Evolutionary conservation across 148 eudicot species (phyloP).

Genomic region (Tetragonia tetragonoides): DNA sequence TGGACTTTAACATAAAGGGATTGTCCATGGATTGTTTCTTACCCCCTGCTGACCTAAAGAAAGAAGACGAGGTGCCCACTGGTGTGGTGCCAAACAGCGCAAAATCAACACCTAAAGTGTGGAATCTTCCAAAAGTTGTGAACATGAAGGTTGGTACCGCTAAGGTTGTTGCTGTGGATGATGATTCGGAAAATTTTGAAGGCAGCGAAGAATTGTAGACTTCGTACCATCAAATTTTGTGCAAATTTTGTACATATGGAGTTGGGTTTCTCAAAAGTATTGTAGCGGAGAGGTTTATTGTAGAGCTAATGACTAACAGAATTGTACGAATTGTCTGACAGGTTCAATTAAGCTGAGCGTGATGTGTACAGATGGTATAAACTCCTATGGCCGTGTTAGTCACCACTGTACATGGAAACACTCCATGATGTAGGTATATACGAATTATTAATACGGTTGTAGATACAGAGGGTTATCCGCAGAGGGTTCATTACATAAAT

Average conservation of each 20-base stretch:
- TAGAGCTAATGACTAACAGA: neutral
- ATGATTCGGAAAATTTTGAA: neutral
- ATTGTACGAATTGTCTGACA: neutral
- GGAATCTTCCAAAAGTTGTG: neutral
- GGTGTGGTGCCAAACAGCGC: neutral
- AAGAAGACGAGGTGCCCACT: constrained; percentile 20
- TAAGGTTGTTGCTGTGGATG: neutral
- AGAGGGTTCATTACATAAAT: neutral
- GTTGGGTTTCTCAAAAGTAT: neutral
- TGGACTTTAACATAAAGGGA: constrained; percentile 81
- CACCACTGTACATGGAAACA: constrained; percentile 1
- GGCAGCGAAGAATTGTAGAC: neutral
- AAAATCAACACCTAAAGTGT: neutral
- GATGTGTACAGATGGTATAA: neutral
- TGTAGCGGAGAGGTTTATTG: neutral
- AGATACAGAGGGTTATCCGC: constrained; percentile 2
- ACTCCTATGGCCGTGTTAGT: constrained; percentile 4
- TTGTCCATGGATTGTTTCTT: constrained; percentile 69
- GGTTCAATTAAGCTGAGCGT: neutral
- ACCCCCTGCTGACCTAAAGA: constrained; percentile 78
- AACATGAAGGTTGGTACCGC: neutral
- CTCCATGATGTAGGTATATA: constrained; percentile 1
- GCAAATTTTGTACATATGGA: neutral
- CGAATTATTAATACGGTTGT: neutral
- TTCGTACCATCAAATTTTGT: neutral